Percentiles rank a stretch among this genome's conserved stretches.
phyloP scores from a whole-genome alignment of 2,329 filamentous ascomycete genomes.

The Hypomyces rosellus region DNA sequence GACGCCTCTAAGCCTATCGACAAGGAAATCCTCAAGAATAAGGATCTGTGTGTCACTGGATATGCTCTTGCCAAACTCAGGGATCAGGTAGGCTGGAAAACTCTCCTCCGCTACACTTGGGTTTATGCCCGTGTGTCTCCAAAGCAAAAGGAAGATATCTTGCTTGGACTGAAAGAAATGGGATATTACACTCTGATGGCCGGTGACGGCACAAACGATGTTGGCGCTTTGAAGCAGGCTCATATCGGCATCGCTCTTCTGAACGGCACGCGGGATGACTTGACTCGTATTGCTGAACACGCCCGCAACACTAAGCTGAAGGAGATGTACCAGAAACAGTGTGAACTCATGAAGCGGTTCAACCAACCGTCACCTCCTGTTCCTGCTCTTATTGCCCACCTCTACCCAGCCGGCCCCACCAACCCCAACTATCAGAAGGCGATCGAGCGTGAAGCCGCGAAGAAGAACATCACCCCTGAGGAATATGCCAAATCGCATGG shows the following conservation, averaged over 20 bases:
- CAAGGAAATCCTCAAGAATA: slow-evolving; percentile 68
- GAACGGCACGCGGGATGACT: slow-evolving; percentile 87
- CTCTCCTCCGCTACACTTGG: slow-evolving; percentile 85
- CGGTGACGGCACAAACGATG: slow-evolving; percentile 96
- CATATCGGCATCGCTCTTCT: slow-evolving; percentile 94
- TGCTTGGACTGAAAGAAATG: slow-evolving; percentile 92
- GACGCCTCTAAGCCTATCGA: slow-evolving; percentile 79
- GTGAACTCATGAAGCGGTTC: slow-evolving; percentile 85
- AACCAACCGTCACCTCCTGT: slow-evolving; percentile 91
- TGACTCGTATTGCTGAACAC: slow-evolving; percentile 88
- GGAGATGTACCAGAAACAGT: slow-evolving; percentile 96
- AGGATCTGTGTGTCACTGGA: slow-evolving; percentile 93
- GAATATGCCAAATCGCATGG: slow-evolving; percentile 50
- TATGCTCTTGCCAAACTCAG: slow-evolving; percentile 89
- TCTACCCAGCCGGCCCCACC: slow-evolving; percentile 82
- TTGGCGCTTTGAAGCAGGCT: slow-evolving; percentile 94
- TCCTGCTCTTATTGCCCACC: slow-evolving; percentile 83
- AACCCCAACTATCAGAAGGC: slow-evolving; percentile 96
- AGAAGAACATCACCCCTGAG: slow-evolving; percentile 62
- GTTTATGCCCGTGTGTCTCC: slow-evolving; percentile 97
- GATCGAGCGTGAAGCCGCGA: slow-evolving; percentile 75
- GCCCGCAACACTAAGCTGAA: slow-evolving; percentile 95
- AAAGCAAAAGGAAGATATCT: slow-evolving; percentile 97
- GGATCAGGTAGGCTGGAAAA: slow-evolving; percentile 66
- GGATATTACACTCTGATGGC: slow-evolving; percentile 99